These are phyloP conservation scores for Ceratobasidium sp. DNA, from an alignment of 1,284 basidiomycete species.

Conservation along the genomic window DNA sequence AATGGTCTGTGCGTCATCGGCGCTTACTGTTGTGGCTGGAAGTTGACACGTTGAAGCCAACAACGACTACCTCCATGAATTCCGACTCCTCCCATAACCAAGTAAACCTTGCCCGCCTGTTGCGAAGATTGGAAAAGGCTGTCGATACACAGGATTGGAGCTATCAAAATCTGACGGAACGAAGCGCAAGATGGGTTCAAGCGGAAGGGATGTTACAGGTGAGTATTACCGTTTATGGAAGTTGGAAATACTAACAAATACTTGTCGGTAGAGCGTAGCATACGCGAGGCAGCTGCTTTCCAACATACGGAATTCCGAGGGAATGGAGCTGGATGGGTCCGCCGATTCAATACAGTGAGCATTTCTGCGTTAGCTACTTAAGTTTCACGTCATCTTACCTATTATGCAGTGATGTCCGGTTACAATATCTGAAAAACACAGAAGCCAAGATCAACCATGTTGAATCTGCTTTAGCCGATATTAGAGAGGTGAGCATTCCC, in stretches of 20 bases:
- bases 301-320: conserved; percentile 61
- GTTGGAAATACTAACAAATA: conserved; percentile 9
- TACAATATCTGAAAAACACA: conserved; percentile 14
- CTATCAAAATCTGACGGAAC: conserved; percentile 47
- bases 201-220: conserved; percentile 67
- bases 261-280: conserved; percentile 62
- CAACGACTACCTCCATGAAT: conserved; percentile 25
- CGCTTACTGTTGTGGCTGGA: conserved; percentile 16
- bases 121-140: conserved; percentile 66
- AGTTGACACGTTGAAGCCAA: conserved; percentile 35
- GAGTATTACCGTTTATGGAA: conserved; percentile 41
- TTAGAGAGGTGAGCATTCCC: conserved; percentile 12
- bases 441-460: conserved; percentile 31
- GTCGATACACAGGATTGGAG: conserved; percentile 61
- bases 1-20: conserved; percentile 23
- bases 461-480: conserved; percentile 17
- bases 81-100: conserved; percentile 60
- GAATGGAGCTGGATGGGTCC: conserved; percentile 38
- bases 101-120: conserved; percentile 68
- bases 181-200: conserved; percentile 61
- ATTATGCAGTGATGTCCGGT: background rate
- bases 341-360: conserved; percentile 4
- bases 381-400: conserved; percentile 8
- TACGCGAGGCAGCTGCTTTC: conserved; percentile 65
- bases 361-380: background rate